These are phyloP conservation scores for Oryza rufipogon DNA, from an alignment of 176 grass and related monocot species.

Conservation along the genomic window DNA sequence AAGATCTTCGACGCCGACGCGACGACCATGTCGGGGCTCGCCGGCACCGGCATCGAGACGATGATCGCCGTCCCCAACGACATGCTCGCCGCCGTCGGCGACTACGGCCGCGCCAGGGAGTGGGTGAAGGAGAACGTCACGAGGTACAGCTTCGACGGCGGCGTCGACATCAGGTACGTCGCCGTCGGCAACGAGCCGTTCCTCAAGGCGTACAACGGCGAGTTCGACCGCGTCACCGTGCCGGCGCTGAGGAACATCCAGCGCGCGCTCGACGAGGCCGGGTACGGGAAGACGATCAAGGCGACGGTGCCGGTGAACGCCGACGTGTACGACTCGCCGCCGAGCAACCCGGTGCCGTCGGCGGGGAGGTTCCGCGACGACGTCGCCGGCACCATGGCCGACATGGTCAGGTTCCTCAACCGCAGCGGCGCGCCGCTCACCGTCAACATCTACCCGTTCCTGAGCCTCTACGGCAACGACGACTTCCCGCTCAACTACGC, in stretches of 20 bases:
- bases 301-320: slow-evolving; percentile 76
- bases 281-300: slow-evolving; percentile 46
- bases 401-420: slow-evolving; percentile 58
- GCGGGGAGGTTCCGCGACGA: slow-evolving; percentile 66
- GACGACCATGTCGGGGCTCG: slow-evolving; percentile 48
- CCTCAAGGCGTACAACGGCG: slow-evolving; percentile 62
- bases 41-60: slow-evolving; percentile 70
- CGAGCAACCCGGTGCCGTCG: slow-evolving; percentile 61
- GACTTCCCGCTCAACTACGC: slow-evolving; percentile 76
- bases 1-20: slow-evolving; percentile 82
- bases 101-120: slow-evolving; percentile 43
- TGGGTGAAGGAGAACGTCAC: slow-evolving; percentile 81
- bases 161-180: slow-evolving; percentile 72
- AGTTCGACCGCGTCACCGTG: slow-evolving; percentile 56
- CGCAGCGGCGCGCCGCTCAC: slow-evolving; percentile 57
- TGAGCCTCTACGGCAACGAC: slow-evolving; percentile 63
- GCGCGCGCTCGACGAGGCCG: slow-evolving; percentile 66
- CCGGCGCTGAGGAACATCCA: slow-evolving; percentile 78
- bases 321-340: slow-evolving; percentile 75
- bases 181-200: slow-evolving; percentile 88
- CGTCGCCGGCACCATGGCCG: slow-evolving; percentile 42
- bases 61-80: slow-evolving; percentile 81
- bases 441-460: slow-evolving; percentile 82
- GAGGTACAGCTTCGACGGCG: slow-evolving; percentile 59
- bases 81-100: slow-evolving; percentile 53